These are phyloP conservation scores for Exserohilum rostratum DNA, from an alignment of 2,329 filamentous ascomycete species.

Conservation along the genomic window DNA sequence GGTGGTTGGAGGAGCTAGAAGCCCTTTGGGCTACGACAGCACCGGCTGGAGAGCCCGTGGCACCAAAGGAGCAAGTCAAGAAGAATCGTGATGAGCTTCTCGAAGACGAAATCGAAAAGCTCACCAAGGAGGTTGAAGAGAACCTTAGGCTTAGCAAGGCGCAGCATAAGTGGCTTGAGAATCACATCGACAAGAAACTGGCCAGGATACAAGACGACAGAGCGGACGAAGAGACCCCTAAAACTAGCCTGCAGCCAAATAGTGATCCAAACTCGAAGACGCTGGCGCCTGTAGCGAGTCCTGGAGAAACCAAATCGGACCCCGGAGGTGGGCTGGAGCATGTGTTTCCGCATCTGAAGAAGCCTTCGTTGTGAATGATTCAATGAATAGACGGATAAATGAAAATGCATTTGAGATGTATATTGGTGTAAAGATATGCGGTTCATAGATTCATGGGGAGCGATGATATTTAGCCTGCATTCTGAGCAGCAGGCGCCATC, in stretches of 20 bases:
- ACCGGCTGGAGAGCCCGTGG: slow-evolving; percentile 38
- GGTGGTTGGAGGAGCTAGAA: slow-evolving; percentile 87
- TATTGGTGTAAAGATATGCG: slow-evolving; percentile 2
- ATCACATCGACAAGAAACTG: slow-evolving; percentile 39
- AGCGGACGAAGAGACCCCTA: neutral
- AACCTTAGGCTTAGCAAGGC: slow-evolving; percentile 50
- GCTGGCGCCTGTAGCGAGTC: slow-evolving; percentile 14
- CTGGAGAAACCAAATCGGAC: slow-evolving; percentile 2
- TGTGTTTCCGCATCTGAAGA: slow-evolving; percentile 40
- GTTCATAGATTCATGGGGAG: slow-evolving; percentile 2
- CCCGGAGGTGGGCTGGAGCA: slow-evolving; percentile 28
- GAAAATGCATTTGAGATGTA: neutral
- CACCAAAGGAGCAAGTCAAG: slow-evolving; percentile 41
- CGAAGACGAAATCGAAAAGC: slow-evolving; percentile 63
- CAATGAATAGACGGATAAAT: neutral
- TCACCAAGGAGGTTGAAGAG: slow-evolving; percentile 64
- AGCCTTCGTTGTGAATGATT: slow-evolving; percentile 54
- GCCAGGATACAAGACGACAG: slow-evolving; percentile 22
- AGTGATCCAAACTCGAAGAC: slow-evolving; percentile 10
- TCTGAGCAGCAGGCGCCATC: neutral
- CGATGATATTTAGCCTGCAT: neutral
- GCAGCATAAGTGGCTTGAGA: slow-evolving; percentile 44
- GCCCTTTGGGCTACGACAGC: slow-evolving; percentile 72
- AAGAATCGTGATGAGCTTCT: slow-evolving; percentile 62
- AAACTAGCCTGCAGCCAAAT: slow-evolving; percentile 7